Evolutionary conservation across 1,284 basidiomycete species (phyloP), one percentile per base, ranked within the genome.

Genomic region (Abortiporus biennis): DNA sequence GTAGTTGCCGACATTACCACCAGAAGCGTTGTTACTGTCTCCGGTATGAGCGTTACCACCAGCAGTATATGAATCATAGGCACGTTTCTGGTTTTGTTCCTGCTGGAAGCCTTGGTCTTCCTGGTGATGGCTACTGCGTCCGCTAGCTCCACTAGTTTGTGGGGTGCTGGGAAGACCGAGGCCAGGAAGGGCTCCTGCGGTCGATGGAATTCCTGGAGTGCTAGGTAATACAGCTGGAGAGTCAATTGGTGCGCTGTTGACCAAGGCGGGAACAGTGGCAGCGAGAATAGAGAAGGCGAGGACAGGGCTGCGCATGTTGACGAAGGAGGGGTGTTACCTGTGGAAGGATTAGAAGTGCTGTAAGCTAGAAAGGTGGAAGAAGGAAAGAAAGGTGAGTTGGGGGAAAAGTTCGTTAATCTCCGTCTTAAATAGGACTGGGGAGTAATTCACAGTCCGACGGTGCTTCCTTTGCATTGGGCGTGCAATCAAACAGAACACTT

Each of bases 271-370:
- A 51, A 56, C 56, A 6, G 58, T 53, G 20, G 56, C 56, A 40
- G 58, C 58, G 43, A 61, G 31, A 40, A 61, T 47, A 17, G 56
- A 55, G 46, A 61, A 58, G 43, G 57, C 57, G 49, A 61, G 55
- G 54, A 61, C 53, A 32, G 58, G 58, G 52, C 58, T 61, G 39
- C 58, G 57, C 58, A 61, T 61, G 42, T 48, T 53, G 54, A 38
- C 24, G 47, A 37, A 34, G 36, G 24, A 51, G 43, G 49, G 38
- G 40, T 47, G 41, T 42, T 43, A 50, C 47, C 44, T 49, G 50
- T 39, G 40, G 33, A 47, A 46, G 43, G 48, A 56, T 57, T 56
- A 58, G 46, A 43, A 42, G 42, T 40, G 44, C n/a, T 44, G 45
- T 57, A 58, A 44, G 22, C 11, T 42, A 44, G 35, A 30, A 32